phyloP scores from a whole-genome alignment of 768 basidiomycete species.

The Collybiopsis confluens region DNA sequence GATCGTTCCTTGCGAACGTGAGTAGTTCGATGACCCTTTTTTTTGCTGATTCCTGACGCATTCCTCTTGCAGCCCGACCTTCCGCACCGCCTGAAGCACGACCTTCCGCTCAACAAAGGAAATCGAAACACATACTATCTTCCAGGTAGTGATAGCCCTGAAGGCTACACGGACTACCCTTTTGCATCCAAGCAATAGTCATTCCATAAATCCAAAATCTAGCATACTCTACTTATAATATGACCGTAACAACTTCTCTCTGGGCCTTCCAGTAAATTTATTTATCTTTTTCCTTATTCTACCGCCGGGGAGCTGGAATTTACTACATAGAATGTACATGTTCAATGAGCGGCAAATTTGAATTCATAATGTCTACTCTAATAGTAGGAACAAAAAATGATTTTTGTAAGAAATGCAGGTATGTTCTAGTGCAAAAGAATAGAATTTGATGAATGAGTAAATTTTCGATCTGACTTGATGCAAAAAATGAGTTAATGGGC shows the following conservation, averaged over 20 bases:
- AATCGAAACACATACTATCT: constrained; percentile 18
- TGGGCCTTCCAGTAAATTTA: too few species aligned
- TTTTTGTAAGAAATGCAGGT: neutral
- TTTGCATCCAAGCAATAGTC: too few species aligned
- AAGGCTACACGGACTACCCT: constrained; percentile 31
- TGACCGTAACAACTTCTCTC: too few species aligned
- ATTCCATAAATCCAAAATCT: too few species aligned
- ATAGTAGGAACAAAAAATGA: too few species aligned
- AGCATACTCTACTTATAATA: too few species aligned
- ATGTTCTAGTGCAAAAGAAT: neutral
- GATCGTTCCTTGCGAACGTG: constrained; percentile 32
- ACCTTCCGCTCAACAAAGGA: constrained; percentile 18
- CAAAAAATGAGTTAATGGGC: too few species aligned
- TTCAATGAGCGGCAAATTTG: too few species aligned
- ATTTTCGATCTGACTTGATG: neutral
- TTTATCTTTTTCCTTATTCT: too few species aligned
- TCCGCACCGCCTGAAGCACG: constrained; percentile 16
- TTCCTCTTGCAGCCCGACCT: constrained; percentile 24
- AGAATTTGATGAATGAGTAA: neutral
- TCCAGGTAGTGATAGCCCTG: constrained; percentile 10
- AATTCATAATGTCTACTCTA: neutral
- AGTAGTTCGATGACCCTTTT: constrained; percentile 8
- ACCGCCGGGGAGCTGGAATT: too few species aligned
- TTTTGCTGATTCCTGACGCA: neutral
- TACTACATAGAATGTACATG: too few species aligned